These are phyloP conservation scores for Fraxinus anomala DNA, from an alignment of 257 asterid species.

Conservation along the genomic window DNA sequence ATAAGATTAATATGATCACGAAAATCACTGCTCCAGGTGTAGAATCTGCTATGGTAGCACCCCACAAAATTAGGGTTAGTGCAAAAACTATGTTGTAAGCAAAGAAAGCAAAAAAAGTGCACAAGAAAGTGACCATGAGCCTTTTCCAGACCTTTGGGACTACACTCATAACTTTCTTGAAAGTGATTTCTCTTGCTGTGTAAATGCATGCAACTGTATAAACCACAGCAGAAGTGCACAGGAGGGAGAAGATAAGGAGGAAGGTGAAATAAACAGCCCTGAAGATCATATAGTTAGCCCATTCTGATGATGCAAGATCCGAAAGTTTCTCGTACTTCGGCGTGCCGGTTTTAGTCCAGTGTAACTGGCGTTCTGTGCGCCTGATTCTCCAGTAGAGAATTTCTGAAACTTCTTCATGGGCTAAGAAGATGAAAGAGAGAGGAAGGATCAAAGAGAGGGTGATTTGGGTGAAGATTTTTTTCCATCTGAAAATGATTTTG, in stretches of 20 bases:
- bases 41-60: neutral
- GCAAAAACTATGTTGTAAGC: slow-evolving; percentile 37
- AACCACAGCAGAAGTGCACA: slow-evolving; percentile 64
- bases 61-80: slow-evolving; percentile 9
- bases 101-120: slow-evolving; percentile 37
- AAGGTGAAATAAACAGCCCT: slow-evolving; percentile 36
- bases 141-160: slow-evolving; percentile 72
- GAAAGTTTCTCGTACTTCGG: slow-evolving; percentile 22
- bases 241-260: slow-evolving; percentile 56
- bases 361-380: slow-evolving; percentile 26
- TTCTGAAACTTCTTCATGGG: slow-evolving; percentile 42
- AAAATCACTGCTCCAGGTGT: slow-evolving; percentile 5
- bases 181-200: slow-evolving; percentile 44
- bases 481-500: slow-evolving; percentile 46
- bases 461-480: slow-evolving; percentile 59
- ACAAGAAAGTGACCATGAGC: slow-evolving; percentile 52
- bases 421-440: slow-evolving; percentile 55
- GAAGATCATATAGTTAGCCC: slow-evolving; percentile 36
- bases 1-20: slow-evolving; percentile 27
- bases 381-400: slow-evolving; percentile 35
- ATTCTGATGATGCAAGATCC: slow-evolving; percentile 42
- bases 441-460: slow-evolving; percentile 64
- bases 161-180: slow-evolving; percentile 52
- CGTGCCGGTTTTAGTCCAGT: slow-evolving; percentile 22
- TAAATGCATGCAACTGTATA: slow-evolving; percentile 56